Evolutionary conservation across 1,284 basidiomycete species (phyloP), one percentile per base, ranked within the genome.

Genomic region (Fomitopsis palustris): DNA sequence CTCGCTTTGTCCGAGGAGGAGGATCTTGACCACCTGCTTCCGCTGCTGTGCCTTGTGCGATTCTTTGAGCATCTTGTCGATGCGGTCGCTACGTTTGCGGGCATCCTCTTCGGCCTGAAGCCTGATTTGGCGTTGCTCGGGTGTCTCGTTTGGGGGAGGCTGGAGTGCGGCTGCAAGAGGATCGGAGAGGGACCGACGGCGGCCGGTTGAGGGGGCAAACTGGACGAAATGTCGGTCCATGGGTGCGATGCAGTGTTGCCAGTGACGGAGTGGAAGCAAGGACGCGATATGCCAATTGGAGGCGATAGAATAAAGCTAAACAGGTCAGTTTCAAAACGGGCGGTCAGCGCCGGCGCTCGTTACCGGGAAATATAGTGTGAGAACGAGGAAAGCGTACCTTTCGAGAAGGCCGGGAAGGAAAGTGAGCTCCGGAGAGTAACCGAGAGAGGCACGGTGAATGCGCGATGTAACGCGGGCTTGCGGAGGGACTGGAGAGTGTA

Each of bases 1-100:
- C 78, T 92, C 90, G 65, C 87, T 90, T 78, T 92, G 90, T 59
- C 90, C 90, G 35, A 93, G 82, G 57, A 93, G 78, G 55, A 93
- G 77, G 52, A 93, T 82, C 69, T 87, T 88, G 70, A 92, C 81
- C 66, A 86, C 83, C 65, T 82, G 84, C 56, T 75, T 73, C 70
- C 81, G 84, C 74, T 81, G 84, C 65, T 75, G 76, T 63, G 84
- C 83, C 59, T 77, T 80, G 59, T 79, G 78, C 66, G 90, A 87
- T 60, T 81, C 77, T 60, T 80, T 80, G 67, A 93, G 76, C 83
- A 87, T 84, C 65, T 88, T 85, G 74, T 93, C 90, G 65, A 93
- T 93, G 37, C 78, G 76, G 67, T 92, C 87, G 77, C 85, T 89
- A 65, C 87, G 77, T 65, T 81, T 83, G 73, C 85, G 86, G 23